A percentile compares a stretch with the other conserved stretches of the same genome.
Conservation (phyloP, 2,329 filamentous ascomycete species). For the Penicillium glabrum region DNA sequence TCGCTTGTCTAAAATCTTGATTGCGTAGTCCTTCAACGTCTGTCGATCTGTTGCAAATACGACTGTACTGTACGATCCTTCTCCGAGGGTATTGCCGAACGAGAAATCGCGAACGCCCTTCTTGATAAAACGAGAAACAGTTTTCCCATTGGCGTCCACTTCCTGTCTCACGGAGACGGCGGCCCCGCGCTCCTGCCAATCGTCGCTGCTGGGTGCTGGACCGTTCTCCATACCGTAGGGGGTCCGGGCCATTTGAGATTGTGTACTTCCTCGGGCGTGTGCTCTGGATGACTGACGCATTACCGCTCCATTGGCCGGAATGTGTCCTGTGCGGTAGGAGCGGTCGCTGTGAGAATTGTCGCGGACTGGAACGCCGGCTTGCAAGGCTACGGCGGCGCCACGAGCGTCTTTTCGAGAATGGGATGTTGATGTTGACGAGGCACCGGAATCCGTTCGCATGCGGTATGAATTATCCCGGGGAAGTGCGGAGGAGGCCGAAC, state of each 20-base stretch:
- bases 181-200: constrained; percentile 96
- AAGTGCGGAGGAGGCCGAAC: constrained; percentile 38
- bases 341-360: constrained; percentile 70
- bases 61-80: constrained; percentile 97
- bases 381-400: constrained; percentile 58
- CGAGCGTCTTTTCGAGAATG: constrained; percentile 64
- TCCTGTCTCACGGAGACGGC: constrained; percentile 80
- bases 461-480: constrained; percentile 51
- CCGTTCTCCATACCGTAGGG: constrained; percentile 60
- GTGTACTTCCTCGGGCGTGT: constrained; percentile 52
- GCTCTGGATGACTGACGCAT: constrained; percentile 76
- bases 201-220: constrained; percentile 69
- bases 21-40: constrained; percentile 92
- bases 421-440: constrained; percentile 56
- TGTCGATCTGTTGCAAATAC: constrained; percentile 89
- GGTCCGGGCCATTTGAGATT: constrained; percentile 38
- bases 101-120: constrained; percentile 97
- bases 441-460: constrained; percentile 59
- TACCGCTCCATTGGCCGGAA: constrained; percentile 63
- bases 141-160: constrained; percentile 79
- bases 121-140: constrained; percentile 80
- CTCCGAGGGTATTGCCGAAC: constrained; percentile 85
- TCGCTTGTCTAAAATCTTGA: constrained; percentile 96
- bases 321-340: constrained; percentile 63
- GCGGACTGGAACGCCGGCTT: constrained; percentile 62